Evolutionary conservation across 305 asterid species (phyloP).

Genomic region (Stenogyne calaminthoides): DNA sequence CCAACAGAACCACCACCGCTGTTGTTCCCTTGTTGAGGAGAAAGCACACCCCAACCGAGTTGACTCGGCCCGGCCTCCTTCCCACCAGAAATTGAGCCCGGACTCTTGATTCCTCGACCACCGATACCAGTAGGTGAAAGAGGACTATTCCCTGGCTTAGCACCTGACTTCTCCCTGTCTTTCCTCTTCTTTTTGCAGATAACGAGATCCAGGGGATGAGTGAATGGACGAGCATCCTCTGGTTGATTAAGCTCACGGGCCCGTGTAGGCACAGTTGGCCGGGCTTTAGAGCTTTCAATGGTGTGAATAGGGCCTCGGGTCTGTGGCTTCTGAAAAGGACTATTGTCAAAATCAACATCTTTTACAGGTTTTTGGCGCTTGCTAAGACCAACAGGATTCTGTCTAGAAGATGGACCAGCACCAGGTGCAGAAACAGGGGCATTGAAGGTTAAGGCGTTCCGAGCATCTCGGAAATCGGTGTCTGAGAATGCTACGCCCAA

Average conservation of each 20-base stretch:
- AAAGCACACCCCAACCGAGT: constrained; percentile 59
- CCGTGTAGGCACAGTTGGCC: constrained; percentile 51
- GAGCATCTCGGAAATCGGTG: constrained; percentile 81
- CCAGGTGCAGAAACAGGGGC: constrained; percentile 43
- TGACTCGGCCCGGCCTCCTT: constrained; percentile 55
- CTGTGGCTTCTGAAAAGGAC: constrained; percentile 63
- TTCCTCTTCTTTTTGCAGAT: constrained; percentile 96
- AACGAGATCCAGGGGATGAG: constrained; percentile 94
- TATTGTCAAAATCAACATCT: constrained; percentile 55
- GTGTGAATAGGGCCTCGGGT: constrained; percentile 52
- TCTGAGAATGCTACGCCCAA: constrained; percentile 84
- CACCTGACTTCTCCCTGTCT: constrained; percentile 73
- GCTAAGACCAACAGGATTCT: constrained; percentile 45
- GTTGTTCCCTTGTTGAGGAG: constrained; percentile 67
- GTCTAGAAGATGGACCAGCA: constrained; percentile 66
- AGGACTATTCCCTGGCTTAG: constrained; percentile 62
- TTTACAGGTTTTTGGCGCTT: constrained; percentile 60
- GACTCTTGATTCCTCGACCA: constrained; percentile 60
- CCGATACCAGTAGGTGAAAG: constrained; percentile 67
- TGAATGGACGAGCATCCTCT: constrained; percentile 55
- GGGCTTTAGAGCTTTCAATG: constrained; percentile 47
- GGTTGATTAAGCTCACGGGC: constrained; percentile 57
- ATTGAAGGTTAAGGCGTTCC: constrained; percentile 66
- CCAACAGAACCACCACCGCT: constrained; percentile 59
- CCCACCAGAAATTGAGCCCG: constrained; percentile 44